Evolutionary conservation across 352 stramenopile genomes (phyloP).

Genomic region (Elongisporangium prolatum): DNA sequence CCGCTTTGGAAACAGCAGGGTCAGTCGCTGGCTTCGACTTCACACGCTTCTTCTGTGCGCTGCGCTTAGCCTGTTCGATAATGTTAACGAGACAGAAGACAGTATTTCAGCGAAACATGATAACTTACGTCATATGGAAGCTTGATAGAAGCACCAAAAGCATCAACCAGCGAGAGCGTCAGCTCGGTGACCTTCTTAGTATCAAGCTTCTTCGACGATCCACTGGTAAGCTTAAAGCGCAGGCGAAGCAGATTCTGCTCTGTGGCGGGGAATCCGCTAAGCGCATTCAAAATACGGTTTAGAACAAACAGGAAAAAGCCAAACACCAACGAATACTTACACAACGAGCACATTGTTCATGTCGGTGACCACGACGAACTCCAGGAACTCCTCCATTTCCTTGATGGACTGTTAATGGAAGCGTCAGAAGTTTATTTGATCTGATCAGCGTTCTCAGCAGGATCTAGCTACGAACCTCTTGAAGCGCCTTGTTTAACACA

Average conservation of each 20-base stretch:
- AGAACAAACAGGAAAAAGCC: background rate
- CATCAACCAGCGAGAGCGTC: conserved; percentile 52
- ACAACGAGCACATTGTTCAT: conserved; percentile 59
- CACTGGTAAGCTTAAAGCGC: conserved; percentile 55
- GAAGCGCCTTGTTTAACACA: conserved; percentile 44
- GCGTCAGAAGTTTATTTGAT: too few relatives aligned
- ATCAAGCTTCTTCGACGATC: conserved; percentile 69
- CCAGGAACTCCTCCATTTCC: conserved; percentile 61
- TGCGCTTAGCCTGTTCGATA: conserved; percentile 73
- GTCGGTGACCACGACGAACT: conserved; percentile 77
- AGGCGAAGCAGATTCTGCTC: conserved; percentile 58
- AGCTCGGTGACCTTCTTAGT: conserved; percentile 37
- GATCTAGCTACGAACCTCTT: conserved; percentile 13
- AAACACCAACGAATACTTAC: conserved; percentile 26
- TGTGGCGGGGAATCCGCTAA: conserved; percentile 60
- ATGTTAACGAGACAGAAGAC: too few relatives aligned
- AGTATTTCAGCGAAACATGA: too few relatives aligned
- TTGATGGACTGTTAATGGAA: conserved; percentile 36
- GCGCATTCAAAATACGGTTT: background rate
- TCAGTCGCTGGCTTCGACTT: conserved; percentile 59
- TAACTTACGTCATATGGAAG: conserved; percentile 64
- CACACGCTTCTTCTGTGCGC: conserved; percentile 62
- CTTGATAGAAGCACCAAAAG: conserved; percentile 66
- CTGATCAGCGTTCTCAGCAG: too few relatives aligned
- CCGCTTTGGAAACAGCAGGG: conserved; percentile 17